A percentile compares a stretch with the other conserved stretches of the same genome.
These are phyloP conservation scores for Chlorencoelia australis DNA, from an alignment of 2,329 filamentous ascomycete genomes.

Conservation along the genomic window DNA sequence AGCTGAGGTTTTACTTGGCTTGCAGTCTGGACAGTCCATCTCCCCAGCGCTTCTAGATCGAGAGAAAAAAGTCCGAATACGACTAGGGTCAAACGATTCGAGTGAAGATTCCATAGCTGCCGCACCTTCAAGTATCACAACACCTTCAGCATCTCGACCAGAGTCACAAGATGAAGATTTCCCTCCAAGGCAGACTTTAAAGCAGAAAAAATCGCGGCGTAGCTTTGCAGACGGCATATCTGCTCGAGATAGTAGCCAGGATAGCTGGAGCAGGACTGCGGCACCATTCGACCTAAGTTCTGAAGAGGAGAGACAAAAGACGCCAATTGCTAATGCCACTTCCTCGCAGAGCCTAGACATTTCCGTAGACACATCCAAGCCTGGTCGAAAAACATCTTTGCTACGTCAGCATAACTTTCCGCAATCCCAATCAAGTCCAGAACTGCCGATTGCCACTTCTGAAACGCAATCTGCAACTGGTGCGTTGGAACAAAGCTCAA, in stretches of 20 bases:
- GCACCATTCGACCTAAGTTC: neutral
- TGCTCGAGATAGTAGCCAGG: no score
- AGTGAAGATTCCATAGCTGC: slow-evolving; percentile 23
- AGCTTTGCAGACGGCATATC: no score
- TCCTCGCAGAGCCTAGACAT: neutral
- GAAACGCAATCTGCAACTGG: no score
- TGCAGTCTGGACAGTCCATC: neutral
- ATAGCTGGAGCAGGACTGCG: slow-evolving; percentile 1
- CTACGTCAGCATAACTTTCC: no score
- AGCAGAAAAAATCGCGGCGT: no score
- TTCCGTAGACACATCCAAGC: no score
- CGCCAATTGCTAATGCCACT: neutral
- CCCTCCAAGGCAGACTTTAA: neutral
- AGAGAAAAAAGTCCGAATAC: slow-evolving; percentile 2
- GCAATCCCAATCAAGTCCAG: no score
- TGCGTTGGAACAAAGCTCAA: no score
- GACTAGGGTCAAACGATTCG: slow-evolving; percentile 15
- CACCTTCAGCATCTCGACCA: slow-evolving; percentile 20
- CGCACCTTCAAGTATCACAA: slow-evolving; percentile 21
- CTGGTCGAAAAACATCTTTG: no score
- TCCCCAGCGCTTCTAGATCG: neutral
- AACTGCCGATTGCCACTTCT: no score
- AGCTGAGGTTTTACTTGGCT: no score
- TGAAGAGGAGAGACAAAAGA: neutral
- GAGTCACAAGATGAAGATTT: slow-evolving; percentile 16